These are phyloP conservation scores for Nyctanthes arbortristis DNA, from an alignment of 257 asterid species.

Conservation along the genomic window DNA sequence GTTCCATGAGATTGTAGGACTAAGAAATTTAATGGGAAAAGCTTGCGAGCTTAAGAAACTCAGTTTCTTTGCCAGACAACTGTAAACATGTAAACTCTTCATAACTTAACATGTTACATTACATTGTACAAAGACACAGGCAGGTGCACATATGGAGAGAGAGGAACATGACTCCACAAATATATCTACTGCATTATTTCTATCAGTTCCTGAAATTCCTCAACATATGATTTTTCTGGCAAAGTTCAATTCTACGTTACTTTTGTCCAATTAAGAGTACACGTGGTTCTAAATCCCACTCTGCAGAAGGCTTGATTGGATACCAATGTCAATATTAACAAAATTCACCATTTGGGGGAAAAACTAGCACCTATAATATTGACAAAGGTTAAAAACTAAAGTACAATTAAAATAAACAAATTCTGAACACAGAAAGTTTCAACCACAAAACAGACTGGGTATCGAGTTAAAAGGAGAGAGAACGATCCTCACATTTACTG, in stretches of 20 bases:
- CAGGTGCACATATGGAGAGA: neutral
- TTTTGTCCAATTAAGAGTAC: neutral
- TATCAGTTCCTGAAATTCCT: conserved; percentile 14
- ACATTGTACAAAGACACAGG: neutral
- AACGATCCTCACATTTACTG: conserved; percentile 76
- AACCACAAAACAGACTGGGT: neutral
- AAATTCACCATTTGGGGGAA: neutral
- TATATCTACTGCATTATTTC: conserved; percentile 6
- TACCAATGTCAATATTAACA: neutral
- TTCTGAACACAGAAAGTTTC: too few species aligned
- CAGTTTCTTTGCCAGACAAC: neutral
- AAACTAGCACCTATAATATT: neutral
- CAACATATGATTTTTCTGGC: neutral
- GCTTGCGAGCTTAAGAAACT: neutral
- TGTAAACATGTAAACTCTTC: neutral
- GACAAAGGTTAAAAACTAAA: neutral
- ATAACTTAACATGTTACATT: neutral
- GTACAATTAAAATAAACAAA: too few species aligned
- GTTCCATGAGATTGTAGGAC: conserved; percentile 1
- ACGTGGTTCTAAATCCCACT: neutral
- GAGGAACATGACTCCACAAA: neutral
- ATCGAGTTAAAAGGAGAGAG: neutral
- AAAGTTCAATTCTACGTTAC: neutral
- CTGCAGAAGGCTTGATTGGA: neutral
- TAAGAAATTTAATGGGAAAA: neutral